Conservation (phyloP, 208 protist genomes). For the Crithidia expoeki region DNA sequence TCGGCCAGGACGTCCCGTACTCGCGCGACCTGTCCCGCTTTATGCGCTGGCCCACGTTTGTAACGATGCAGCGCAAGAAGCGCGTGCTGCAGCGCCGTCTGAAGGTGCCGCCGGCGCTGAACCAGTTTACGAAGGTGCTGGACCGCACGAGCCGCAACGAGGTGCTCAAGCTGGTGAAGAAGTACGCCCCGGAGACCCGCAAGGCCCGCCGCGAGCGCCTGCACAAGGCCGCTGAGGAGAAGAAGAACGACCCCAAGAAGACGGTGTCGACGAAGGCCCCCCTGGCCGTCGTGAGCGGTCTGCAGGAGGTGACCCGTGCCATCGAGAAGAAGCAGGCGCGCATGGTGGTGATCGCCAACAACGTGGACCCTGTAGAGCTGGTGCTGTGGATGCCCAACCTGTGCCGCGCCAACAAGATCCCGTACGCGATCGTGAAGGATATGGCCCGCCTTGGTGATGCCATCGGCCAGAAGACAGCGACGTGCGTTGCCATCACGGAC, state of each 20-base stretch:
- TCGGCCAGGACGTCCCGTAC: slow-evolving; percentile 95
- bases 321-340: slow-evolving; percentile 99
- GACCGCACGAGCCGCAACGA: slow-evolving; percentile 95
- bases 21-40: slow-evolving; percentile 97
- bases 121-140: slow-evolving; percentile 94
- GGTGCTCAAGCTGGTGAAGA: slow-evolving; percentile 98
- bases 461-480: slow-evolving; percentile 97
- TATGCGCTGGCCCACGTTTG: slow-evolving; percentile 98
- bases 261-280: slow-evolving; percentile 89
- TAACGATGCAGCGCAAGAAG: slow-evolving; percentile 98
- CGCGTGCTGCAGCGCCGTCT: slow-evolving; percentile 97
- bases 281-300: slow-evolving; percentile 93
- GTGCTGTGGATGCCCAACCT: slow-evolving; percentile 99
- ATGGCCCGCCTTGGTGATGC: slow-evolving; percentile 98
- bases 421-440: slow-evolving; percentile 99
- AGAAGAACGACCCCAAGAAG: slow-evolving; percentile 87
- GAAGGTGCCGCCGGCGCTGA: slow-evolving; percentile 94
- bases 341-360: slow-evolving; percentile 99
- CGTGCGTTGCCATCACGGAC: slow-evolving; percentile 95
- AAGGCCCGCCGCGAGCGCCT: slow-evolving; percentile 96
- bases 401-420: slow-evolving; percentile 98
- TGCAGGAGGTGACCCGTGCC: slow-evolving; percentile 98
- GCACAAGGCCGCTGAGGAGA: slow-evolving; percentile 90
- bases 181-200: slow-evolving; percentile 97
- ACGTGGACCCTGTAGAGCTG: slow-evolving; percentile 99